Evolutionary conservation across 2,329 filamentous ascomycete genomes (phyloP).

Genomic region (Penicillium sp.): DNA sequence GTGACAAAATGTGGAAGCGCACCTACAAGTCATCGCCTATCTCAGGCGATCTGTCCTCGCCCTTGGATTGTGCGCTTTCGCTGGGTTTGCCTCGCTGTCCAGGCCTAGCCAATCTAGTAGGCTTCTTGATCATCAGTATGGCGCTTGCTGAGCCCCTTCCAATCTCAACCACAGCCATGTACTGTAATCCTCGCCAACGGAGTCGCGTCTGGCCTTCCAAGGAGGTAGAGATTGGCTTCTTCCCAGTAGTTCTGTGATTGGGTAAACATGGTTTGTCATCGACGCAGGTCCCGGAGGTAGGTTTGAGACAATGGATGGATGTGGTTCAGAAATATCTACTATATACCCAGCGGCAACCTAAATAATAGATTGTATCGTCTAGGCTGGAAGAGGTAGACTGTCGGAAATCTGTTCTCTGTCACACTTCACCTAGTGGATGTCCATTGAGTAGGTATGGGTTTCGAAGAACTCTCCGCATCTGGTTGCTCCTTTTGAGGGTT

Average conservation of each 20-base stretch:
- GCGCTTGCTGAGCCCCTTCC: slow-evolving; percentile 11
- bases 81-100: slow-evolving; percentile 6
- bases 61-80: slow-evolving; percentile 5
- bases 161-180: slow-evolving; percentile 7
- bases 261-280: slow-evolving; percentile 13
- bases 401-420: slow-evolving; percentile 45
- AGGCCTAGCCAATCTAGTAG: slow-evolving; percentile 3
- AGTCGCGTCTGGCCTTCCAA: slow-evolving; percentile 6
- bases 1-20: not conserved
- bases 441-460: slow-evolving; percentile 44
- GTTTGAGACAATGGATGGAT: no score
- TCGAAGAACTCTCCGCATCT: slow-evolving; percentile 43
- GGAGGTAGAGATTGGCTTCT: slow-evolving; percentile 8
- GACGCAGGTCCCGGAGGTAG: no score
- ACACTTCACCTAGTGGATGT: no score
- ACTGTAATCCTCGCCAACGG: slow-evolving; percentile 12
- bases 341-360: no score
- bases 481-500: slow-evolving; percentile 34
- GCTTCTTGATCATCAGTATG: slow-evolving; percentile 8
- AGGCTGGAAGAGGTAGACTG: slow-evolving; percentile 17
- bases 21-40: slow-evolving; percentile 8
- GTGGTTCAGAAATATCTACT: no score
- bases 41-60: slow-evolving; percentile 8
- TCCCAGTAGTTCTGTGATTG: slow-evolving; percentile 10
- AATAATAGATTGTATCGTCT: not conserved